phyloP scores from a whole-genome alignment of 768 basidiomycete species.

The Candolleomyces efflorescens region DNA sequence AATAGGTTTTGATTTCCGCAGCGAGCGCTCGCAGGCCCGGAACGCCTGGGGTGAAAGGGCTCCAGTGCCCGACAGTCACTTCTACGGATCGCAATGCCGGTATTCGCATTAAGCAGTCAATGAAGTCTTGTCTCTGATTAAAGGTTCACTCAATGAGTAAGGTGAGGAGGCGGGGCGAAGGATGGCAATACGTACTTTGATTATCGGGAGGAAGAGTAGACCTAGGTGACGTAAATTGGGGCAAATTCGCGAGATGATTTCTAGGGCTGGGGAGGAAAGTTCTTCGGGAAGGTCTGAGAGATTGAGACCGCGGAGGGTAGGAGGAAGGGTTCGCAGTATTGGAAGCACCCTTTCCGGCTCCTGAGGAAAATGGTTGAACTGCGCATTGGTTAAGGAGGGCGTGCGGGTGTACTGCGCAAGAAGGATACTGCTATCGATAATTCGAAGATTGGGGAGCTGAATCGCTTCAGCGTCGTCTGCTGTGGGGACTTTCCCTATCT shows the following conservation, averaged over 20 bases:
- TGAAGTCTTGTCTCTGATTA: constrained; percentile 24
- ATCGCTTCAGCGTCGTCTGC: not conserved
- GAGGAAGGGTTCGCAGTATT: not conserved
- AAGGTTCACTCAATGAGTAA: not conserved
- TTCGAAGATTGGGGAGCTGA: constrained; percentile 18
- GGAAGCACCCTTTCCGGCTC: not conserved
- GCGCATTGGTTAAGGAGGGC: not conserved
- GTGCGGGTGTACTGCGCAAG: not conserved
- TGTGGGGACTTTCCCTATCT: constrained; percentile 17
- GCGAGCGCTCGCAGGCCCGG: constrained; percentile 28
- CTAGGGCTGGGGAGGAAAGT: not conserved
- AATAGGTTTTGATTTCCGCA: constrained; percentile 26
- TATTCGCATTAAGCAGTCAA: constrained; percentile 21
- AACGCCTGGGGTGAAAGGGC: not conserved
- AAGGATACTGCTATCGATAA: not conserved
- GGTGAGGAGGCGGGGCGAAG: not conserved
- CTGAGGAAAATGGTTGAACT: not conserved
- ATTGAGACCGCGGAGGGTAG: constrained; percentile 3
- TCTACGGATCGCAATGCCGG: constrained; percentile 27
- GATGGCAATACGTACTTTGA: not conserved
- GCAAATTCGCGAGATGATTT: not conserved
- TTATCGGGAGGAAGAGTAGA: not conserved
- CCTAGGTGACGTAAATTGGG: not conserved
- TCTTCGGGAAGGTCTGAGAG: not conserved
- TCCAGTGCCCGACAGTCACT: constrained; percentile 28